Base-by-base conservation (phyloP, 129 eudicot genomes). In the Flaveria sonorensis region DNA sequence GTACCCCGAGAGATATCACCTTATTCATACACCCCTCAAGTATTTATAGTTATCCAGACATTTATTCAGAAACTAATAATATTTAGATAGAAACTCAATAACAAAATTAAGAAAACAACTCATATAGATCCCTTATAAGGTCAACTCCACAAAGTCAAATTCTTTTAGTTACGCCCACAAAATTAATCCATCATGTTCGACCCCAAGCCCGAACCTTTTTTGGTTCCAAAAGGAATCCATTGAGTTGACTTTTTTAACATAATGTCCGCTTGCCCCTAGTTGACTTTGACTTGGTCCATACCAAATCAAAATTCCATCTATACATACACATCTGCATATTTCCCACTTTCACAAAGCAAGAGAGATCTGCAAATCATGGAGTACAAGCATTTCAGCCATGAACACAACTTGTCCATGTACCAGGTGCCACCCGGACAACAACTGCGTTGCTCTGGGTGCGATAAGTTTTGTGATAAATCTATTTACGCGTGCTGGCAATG, bases 341-440 rank as follows among this genome's bases (percentile, higher is more conserved):
- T 43, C 50, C 48, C 52, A 64, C 40, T 76, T 50, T 56, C 76
- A 74, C 71, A 67, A 46, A 43, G n/a, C 30, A 28, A 52, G 36
- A 59, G 47, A 65, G 60, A 23, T 23, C 76, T 39, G 15, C 60
- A 61, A 79, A 55, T 16, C 55, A 87, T 90, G 96, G 96, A 87
- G 72, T 87, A 84, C 89, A 87, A 73, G 81, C 96, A 90, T 77
- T 90, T 88, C 84, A 84, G 90, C 86, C 92, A 90, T 73, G 80
- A 82, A 15, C 96, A 88, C 77, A 78, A 85, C 71, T 56, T 90
- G 69, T 82, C 75, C 66, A 57, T 90, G 63, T 79, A 82, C 82
- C 87, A 84, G 48, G 78, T 84, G 51, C 87, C 86, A 48, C 78
- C 71, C 1, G 83, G 80, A 28, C 87, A 84, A 74, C 84, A 85